Base-by-base conservation (phyloP, 352 stramenopile genomes). In the Phytophthora colocasiae region DNA sequence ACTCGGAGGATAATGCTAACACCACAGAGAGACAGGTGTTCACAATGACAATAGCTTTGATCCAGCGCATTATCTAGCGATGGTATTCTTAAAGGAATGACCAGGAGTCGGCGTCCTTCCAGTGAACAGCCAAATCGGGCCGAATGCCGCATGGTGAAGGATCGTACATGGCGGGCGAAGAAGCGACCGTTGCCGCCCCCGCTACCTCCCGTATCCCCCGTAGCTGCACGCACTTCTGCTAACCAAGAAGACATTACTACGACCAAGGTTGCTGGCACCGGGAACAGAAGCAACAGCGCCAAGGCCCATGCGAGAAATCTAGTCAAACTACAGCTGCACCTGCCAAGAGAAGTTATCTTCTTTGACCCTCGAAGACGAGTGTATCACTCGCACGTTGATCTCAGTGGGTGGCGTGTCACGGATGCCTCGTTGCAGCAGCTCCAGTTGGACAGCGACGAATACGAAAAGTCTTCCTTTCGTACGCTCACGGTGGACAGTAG, bases 321-420 rank as follows among this genome's bases (percentile, higher is more conserved):
- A 32, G 64, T 43, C 40, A 69, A 73, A 47, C 27, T 77, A 39
- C 69, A 73, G 45, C 50, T 63, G 17, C 63, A 77, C 10, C 44
- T 87, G 24, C 78, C 78, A 10, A 63, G 73, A 31, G 75, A 85
- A 47, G 55, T 79, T 45, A 43, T 87, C 3, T 83, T 78, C 50
- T 69, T 62, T 27, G 69, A 71, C 11, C 70, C 70, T 38, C 66
- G 66, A 36, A 65, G 46, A 29, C 73, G 51, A 14, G 43, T 75
- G 8, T 80, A 85, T 44, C 78, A 72, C 24, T 52, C 50, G 0
- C 83, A 84, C 50, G 70, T 93, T 11, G 64, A 79, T 19, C 73
- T 93, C 26, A 75, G 71, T 22, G 83, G 85, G 5, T 92, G 81
- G 85, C 38, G 69, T 2, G 63, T 75, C n/a, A 66, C 61, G 0